Evolutionary conservation across 805 yeast genomes (phyloP).

Genomic region (Pichia rugopelliculosa): DNA sequence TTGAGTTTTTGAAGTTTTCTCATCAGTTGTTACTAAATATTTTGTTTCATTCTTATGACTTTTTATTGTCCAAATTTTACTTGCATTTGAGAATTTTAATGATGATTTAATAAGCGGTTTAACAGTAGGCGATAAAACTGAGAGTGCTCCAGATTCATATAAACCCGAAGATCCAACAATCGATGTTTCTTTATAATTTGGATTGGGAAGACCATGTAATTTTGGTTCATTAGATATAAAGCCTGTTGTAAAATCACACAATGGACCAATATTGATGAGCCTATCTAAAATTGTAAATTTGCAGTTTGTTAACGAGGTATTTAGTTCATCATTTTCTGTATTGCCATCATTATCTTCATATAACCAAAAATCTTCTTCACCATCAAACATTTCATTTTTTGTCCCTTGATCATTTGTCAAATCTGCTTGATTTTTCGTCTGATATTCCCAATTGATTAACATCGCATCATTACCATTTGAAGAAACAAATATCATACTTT

Average conservation of each 20-base stretch:
- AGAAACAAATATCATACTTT: conserved; percentile 48
- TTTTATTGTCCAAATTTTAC: conserved; percentile 66
- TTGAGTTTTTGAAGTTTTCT: conserved; percentile 55
- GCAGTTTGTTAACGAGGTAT: conserved; percentile 18
- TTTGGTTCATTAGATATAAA: conserved; percentile 45
- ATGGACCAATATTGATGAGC: conserved; percentile 64
- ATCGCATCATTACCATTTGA: conserved; percentile 53
- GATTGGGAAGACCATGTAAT: conserved; percentile 58
- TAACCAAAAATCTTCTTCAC: conserved; percentile 41
- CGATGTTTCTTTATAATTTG: conserved; percentile 58
- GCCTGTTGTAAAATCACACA: conserved; percentile 61
- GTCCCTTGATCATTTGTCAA: conserved; percentile 9
- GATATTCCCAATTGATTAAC: conserved; percentile 35
- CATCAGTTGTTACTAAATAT: conserved; percentile 67
- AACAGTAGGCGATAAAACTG: conserved; percentile 58
- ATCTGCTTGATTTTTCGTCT: conserved; percentile 17
- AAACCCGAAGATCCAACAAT: conserved; percentile 67
- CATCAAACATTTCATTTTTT: conserved; percentile 16
- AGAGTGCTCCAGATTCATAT: conserved; percentile 45
- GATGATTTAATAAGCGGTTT: conserved; percentile 64
- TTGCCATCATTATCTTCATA: conserved; percentile 21
- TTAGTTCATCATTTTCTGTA: conserved; percentile 1
- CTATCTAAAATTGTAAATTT: conserved; percentile 44
- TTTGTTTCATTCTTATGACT: conserved; percentile 33
- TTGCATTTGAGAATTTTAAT: conserved; percentile 62